These are phyloP conservation scores for Diaporthe vexans DNA, from an alignment of 2,329 filamentous ascomycete genomes.

Conservation along the genomic window DNA sequence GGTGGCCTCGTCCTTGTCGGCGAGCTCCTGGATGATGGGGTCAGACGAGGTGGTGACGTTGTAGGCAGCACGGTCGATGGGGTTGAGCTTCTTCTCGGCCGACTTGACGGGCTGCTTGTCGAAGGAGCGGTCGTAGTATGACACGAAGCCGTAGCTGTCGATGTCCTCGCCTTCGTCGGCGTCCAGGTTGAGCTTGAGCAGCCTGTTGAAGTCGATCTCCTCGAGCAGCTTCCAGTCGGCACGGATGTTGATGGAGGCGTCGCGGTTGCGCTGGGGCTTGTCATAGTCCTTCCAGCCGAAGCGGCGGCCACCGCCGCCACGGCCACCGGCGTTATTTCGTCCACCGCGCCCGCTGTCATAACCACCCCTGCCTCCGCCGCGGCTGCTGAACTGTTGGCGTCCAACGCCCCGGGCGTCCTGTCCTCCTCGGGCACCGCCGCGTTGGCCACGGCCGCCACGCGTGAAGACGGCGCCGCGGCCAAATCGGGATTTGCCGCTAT, in stretches of 20 bases:
- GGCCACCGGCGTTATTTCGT: constrained; percentile 61
- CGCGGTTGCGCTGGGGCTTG: constrained; percentile 96
- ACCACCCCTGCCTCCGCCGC: constrained; percentile 77
- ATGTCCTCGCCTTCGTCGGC: constrained; percentile 95
- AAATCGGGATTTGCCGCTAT: constrained; percentile 88
- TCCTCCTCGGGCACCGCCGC: constrained; percentile 75
- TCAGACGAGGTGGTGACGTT: constrained; percentile 98
- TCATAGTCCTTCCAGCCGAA: constrained; percentile 99
- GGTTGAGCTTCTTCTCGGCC: constrained; percentile 86
- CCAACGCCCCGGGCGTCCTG: constrained; percentile 69
- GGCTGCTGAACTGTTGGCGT: constrained; percentile 72
- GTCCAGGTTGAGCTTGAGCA: constrained; percentile 95
- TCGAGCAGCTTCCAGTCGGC: constrained; percentile 95
- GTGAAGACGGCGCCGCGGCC: constrained; percentile 92
- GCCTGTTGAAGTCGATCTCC: constrained; percentile 97
- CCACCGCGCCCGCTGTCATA: constrained; percentile 50
- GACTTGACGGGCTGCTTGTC: constrained; percentile 95
- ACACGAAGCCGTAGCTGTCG: constrained; percentile 95
- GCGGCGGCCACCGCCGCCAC: constrained; percentile 81
- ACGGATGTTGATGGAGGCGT: constrained; percentile 96
- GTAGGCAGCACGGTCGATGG: constrained; percentile 95
- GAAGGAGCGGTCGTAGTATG: constrained; percentile 97
- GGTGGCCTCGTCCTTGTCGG: constrained; percentile 94
- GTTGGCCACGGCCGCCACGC: constrained; percentile 85
- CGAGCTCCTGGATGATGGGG: constrained; percentile 95